These are phyloP conservation scores for Pulveroboletus sp. DNA, from an alignment of 768 basidiomycete species.

Conservation along the genomic window DNA sequence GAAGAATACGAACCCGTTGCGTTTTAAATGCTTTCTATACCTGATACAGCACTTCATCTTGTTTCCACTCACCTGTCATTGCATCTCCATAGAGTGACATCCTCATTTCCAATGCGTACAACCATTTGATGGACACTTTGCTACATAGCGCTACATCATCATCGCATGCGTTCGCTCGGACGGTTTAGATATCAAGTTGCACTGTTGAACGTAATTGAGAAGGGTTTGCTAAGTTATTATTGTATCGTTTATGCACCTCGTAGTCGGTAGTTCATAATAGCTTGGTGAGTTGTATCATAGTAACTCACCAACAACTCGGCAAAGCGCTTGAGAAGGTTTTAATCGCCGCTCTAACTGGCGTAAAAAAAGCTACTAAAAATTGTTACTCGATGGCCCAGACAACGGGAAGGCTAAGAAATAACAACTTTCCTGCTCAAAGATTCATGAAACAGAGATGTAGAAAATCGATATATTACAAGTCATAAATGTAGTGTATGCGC, in stretches of 20 bases:
- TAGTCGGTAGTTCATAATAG: too few species aligned
- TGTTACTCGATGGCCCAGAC: neutral
- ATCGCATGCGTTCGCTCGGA: constrained; percentile 4
- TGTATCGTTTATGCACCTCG: neutral
- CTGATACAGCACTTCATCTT: neutral
- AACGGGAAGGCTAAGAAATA: too few species aligned
- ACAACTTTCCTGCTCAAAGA: neutral
- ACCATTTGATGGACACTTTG: constrained; percentile 8
- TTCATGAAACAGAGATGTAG: neutral
- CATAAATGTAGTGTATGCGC: too few species aligned
- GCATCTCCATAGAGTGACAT: constrained; percentile 5
- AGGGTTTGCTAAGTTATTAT: neutral
- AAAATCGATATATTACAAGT: too few species aligned
- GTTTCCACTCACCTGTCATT: constrained; percentile 5
- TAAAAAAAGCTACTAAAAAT: neutral
- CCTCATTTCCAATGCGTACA: constrained; percentile 1
- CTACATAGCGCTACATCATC: constrained; percentile 22
- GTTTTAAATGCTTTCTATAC: constrained; percentile 11
- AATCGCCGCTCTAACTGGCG: too few species aligned
- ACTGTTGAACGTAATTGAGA: neutral
- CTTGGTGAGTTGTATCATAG: too few species aligned
- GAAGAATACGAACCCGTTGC: constrained; percentile 23
- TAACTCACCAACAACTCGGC: too few species aligned
- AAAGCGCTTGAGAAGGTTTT: too few species aligned
- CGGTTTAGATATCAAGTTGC: neutral